A percentile compares a stretch with the other conserved stretches of the same genome.
Evolutionary conservation across 495 filamentous ascomycete species (phyloP).

Genomic region (Penicillium taxi): DNA sequence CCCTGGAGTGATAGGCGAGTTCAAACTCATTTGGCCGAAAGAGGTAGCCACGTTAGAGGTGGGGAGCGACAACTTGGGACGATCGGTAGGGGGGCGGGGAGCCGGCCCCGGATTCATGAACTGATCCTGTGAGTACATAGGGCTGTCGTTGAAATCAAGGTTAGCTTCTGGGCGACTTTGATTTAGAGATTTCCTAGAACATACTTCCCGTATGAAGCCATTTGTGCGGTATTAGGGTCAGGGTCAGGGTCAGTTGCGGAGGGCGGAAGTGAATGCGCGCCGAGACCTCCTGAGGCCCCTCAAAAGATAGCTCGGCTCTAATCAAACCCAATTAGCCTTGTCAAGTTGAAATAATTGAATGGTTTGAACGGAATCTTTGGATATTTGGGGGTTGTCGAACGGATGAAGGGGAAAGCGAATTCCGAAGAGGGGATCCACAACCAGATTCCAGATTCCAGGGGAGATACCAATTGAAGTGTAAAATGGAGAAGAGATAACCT

Average conservation of each 20-base stretch:
- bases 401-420: background rate
- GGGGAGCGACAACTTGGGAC: slow-evolving; percentile 63
- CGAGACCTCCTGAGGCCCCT: slow-evolving; percentile 24
- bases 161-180: background rate
- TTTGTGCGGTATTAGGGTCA: slow-evolving; percentile 7
- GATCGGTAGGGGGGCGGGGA: slow-evolving; percentile 78
- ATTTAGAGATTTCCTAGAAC: background rate
- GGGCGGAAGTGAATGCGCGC: slow-evolving; percentile 14
- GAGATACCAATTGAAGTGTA: too few species aligned
- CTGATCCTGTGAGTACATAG: slow-evolving; percentile 58
- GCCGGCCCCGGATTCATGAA: slow-evolving; percentile 98
- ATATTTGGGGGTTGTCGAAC: background rate
- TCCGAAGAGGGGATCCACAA: too few species aligned
- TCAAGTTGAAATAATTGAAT: too few species aligned
- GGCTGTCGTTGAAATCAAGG: slow-evolving; percentile 14
- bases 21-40: slow-evolving; percentile 64
- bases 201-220: slow-evolving; percentile 37
- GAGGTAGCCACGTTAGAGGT: slow-evolving; percentile 66
- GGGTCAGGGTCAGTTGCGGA: slow-evolving; percentile 2
- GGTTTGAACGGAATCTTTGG: too few species aligned
- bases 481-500: background rate
- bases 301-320: slow-evolving; percentile 5
- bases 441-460: slow-evolving; percentile 1
- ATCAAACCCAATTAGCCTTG: slow-evolving; percentile 2
- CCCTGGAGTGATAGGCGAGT: slow-evolving; percentile 55